Base-by-base conservation (phyloP, 352 stramenopile species). In the Phytophthora lateralis region DNA sequence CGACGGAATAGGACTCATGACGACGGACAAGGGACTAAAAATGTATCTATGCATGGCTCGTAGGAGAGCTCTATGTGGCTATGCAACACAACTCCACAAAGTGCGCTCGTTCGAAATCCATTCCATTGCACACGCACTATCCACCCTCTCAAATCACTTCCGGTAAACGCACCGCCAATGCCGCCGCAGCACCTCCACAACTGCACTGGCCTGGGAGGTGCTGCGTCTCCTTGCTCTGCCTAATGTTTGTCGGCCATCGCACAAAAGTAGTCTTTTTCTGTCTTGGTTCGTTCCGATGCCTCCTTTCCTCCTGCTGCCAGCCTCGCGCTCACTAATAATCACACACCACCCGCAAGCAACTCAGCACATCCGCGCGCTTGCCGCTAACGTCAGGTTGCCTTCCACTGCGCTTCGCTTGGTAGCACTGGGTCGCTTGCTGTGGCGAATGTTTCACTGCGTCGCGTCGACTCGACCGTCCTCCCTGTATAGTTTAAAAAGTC, bases 401-500 rank as follows among this genome's bases (percentile, higher is more conserved):
- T 65, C 45, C 60, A 55, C 58, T 71, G 66, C 66, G 56, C 55
- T 71, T 71, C 57, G 57, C 53, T 50, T 41, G 44, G 45, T 55
- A 47, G 26, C 35, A 37, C 43, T 42, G 47, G 35, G 17, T 52
- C 42, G 21, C 51, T 63, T 46, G 20, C 12, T 43, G 30, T 39
- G 12, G 24, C 37, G 51, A 60, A 45, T 62, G 51, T 34, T 54
- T 60, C 44, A 60, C 45, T 17, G 49, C 61, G 38, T 69, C 62
- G 53, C 66, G 62, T 63, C 49, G 63, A 67, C 57, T 64, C 21
- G 41, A 65, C 32, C 52, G 45, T 62, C 55, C 21, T 69, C 69
- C 55, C 46, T 75, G 63, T 75, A 82, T 84, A 82, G 73, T 75
- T 89, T 95, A 95, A 86, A 95, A 91, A 61, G 82, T 86, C 74